Conservation (phyloP, 2,329 filamentous ascomycete species). For the Aschersonia sp. region DNA sequence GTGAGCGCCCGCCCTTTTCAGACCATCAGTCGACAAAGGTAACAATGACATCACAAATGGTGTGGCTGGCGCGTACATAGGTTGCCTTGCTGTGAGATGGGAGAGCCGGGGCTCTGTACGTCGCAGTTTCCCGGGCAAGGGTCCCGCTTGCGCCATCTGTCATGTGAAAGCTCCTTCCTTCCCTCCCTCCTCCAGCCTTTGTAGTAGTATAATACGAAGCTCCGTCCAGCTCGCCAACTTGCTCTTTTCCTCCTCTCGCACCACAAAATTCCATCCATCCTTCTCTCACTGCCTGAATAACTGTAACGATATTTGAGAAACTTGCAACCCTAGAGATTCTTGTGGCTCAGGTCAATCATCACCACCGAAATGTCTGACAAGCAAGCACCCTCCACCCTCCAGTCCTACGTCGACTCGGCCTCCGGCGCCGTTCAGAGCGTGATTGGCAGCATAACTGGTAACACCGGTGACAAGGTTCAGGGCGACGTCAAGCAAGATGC, state of each 20-base stretch:
- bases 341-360: too few relatives aligned
- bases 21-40: not conserved
- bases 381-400: conserved; percentile 50
- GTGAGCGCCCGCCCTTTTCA: not conserved
- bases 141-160: not conserved
- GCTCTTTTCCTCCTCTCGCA: not conserved
- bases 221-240: not conserved
- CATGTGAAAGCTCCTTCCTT: not conserved
- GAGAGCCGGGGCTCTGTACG: too few relatives aligned
- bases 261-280: not conserved
- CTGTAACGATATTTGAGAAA: too few relatives aligned
- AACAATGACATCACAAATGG: not conserved
- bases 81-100: not conserved
- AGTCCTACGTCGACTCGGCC: conserved; percentile 63
- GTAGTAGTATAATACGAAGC: not conserved
- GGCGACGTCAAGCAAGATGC: conserved; percentile 51
- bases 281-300: not conserved
- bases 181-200: not conserved
- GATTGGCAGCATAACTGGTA: conserved; percentile 61
- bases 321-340: too few relatives aligned
- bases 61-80: not conserved
- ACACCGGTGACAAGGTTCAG: conserved; percentile 48
- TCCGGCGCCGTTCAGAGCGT: conserved; percentile 58
- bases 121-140: not conserved
- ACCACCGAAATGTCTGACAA: conserved; percentile 14